phyloP scores from a whole-genome alignment of 164 flowering plant species.

The Kingdonia uniflora region DNA sequence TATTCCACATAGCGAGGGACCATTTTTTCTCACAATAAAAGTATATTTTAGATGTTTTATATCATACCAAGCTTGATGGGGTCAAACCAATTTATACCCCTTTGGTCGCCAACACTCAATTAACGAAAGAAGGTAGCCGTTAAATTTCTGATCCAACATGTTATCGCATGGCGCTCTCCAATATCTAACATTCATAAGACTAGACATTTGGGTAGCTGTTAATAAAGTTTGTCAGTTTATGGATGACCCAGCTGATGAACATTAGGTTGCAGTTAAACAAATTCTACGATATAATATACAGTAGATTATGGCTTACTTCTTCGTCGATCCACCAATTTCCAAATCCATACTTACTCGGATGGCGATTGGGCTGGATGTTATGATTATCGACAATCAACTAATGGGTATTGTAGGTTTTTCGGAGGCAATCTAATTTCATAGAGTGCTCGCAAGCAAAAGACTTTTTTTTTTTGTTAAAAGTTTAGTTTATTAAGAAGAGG shows the following conservation, averaged over 20 bases:
- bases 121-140: too few relatives aligned
- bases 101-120: not conserved
- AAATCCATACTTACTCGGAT: not conserved
- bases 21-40: not conserved
- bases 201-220: not conserved
- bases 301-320: not conserved
- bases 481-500: too few relatives aligned
- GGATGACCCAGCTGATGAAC: not conserved
- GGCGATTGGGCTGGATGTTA: not conserved
- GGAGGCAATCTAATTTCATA: not conserved
- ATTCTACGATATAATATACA: not conserved
- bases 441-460: constrained; percentile 2
- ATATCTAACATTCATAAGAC: not conserved
- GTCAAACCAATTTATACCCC: not conserved
- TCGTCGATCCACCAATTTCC: not conserved
- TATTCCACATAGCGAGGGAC: not conserved
- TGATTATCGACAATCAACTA: not conserved
- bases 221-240: constrained; percentile 3
- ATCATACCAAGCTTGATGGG: not conserved
- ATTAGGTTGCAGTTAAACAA: not conserved
- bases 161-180: not conserved
- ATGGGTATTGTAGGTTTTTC: not conserved
- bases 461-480: too few relatives aligned
- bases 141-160: not conserved
- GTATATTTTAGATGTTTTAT: not conserved